These are phyloP conservation scores for Saccharomycopsis javanensis DNA, from an alignment of 805 yeast genomes.

Conservation along the genomic window DNA sequence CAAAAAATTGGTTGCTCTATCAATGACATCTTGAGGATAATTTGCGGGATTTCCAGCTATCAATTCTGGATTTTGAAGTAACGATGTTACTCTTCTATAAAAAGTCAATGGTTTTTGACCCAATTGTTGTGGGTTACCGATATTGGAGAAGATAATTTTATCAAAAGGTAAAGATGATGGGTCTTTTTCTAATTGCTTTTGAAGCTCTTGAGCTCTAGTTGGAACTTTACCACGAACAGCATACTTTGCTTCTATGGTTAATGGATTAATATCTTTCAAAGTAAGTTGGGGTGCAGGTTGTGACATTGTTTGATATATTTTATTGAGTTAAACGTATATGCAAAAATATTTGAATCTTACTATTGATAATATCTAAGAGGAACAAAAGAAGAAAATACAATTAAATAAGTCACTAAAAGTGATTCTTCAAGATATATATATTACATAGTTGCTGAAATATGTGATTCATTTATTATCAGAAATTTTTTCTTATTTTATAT, in stretches of 20 bases:
- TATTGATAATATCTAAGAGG: too few relatives aligned
- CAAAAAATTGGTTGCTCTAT: slow-evolving; percentile 57
- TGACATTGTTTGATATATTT: too few relatives aligned
- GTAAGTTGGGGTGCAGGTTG: slow-evolving; percentile 30
- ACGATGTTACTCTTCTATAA: slow-evolving; percentile 81
- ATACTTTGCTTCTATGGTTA: slow-evolving; percentile 77
- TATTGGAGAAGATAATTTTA: slow-evolving; percentile 78
- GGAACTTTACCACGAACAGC: slow-evolving; percentile 96
- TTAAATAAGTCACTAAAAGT: too few relatives aligned
- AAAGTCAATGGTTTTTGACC: slow-evolving; percentile 93
- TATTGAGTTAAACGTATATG: too few relatives aligned
- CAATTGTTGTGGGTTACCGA: slow-evolving; percentile 96
- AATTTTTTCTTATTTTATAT: not conserved
- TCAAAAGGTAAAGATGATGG: slow-evolving; percentile 66
- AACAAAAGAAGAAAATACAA: too few relatives aligned
- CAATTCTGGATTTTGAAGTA: slow-evolving; percentile 76
- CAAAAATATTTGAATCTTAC: too few relatives aligned
- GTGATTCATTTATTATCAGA: not conserved
- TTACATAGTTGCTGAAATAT: not conserved
- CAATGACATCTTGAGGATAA: slow-evolving; percentile 58
- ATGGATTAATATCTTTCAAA: slow-evolving; percentile 52
- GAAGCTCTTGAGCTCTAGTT: slow-evolving; percentile 81
- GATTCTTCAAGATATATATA: not conserved
- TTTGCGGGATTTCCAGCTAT: slow-evolving; percentile 31
- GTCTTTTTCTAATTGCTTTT: slow-evolving; percentile 41